Conservation (phyloP, 1,139 yeast species). For the Zygosaccharomyces sapae region DNA sequence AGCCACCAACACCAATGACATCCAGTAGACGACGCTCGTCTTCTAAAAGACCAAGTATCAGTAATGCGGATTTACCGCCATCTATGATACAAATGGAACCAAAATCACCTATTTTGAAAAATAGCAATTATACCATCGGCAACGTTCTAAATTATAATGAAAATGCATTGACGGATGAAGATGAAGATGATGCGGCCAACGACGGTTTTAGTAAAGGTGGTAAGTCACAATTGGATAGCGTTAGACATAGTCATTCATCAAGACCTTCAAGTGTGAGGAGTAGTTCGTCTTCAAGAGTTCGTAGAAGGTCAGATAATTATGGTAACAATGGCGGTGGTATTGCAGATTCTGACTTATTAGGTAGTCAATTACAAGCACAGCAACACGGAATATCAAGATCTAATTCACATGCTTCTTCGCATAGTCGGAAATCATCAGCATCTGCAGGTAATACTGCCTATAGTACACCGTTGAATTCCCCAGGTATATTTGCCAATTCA, state of each 20-base stretch:
- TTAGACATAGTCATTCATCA: slow-evolving; percentile 22
- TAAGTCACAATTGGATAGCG: slow-evolving; percentile 17
- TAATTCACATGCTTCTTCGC: slow-evolving; percentile 30
- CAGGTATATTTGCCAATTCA: slow-evolving; percentile 22
- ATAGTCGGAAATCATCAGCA: slow-evolving; percentile 33
- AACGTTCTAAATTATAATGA: slow-evolving; percentile 29
- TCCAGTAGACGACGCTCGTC: slow-evolving; percentile 14
- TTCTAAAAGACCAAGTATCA: slow-evolving; percentile 25
- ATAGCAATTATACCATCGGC: slow-evolving; percentile 28
- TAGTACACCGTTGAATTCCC: slow-evolving; percentile 33
- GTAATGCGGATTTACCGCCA: slow-evolving; percentile 48
- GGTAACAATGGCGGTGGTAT: background rate
- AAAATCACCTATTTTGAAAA: slow-evolving; percentile 58
- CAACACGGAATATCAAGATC: slow-evolving; percentile 19
- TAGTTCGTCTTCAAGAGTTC: slow-evolving; percentile 20
- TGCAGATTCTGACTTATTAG: slow-evolving; percentile 6
- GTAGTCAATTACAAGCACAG: slow-evolving; percentile 7
- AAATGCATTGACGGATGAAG: slow-evolving; percentile 33
- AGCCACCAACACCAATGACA: slow-evolving; percentile 11
- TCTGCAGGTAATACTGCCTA: slow-evolving; percentile 30
- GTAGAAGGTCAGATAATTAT: slow-evolving; percentile 22
- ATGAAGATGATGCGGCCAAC: slow-evolving; percentile 18
- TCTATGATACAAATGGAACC: slow-evolving; percentile 67
- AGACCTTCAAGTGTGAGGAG: slow-evolving; percentile 26
- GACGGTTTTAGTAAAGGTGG: slow-evolving; percentile 1